Percentiles rank a stretch among this genome's conserved stretches.
phyloP scores from a whole-genome alignment of 352 stramenopile species.

The Pythium diclinum region DNA sequence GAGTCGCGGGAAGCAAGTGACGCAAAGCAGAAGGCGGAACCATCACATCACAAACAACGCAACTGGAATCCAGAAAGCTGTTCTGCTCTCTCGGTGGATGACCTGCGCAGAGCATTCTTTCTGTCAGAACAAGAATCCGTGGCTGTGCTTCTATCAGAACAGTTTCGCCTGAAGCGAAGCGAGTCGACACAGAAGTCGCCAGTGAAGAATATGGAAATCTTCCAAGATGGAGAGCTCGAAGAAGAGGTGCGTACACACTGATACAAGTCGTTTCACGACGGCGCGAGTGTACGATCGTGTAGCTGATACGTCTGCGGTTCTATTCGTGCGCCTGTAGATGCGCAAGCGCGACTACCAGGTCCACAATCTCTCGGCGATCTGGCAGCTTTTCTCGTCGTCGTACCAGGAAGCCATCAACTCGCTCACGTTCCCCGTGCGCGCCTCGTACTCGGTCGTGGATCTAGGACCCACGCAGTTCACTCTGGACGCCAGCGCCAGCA shows the following conservation, averaged over 20 bases:
- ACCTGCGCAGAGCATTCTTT: no score
- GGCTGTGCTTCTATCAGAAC: no score
- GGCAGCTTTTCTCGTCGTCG: slow-evolving; percentile 64
- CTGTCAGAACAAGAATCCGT: no score
- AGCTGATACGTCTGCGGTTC: not conserved
- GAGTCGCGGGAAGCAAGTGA: no score
- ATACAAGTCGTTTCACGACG: not conserved
- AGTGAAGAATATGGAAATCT: slow-evolving; percentile 61
- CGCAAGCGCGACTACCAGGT: slow-evolving; percentile 52
- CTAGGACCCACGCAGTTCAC: slow-evolving; percentile 36
- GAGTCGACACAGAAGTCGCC: no score
- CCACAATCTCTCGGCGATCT: slow-evolving; percentile 55
- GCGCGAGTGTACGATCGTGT: not conserved
- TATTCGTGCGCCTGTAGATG: slow-evolving; percentile 35
- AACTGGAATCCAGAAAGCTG: no score
- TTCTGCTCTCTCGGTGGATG: no score
- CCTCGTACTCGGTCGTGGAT: slow-evolving; percentile 53
- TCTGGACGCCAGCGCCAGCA: slow-evolving; percentile 3
- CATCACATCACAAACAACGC: no score
- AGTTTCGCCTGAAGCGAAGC: no score
- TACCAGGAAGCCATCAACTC: slow-evolving; percentile 77
- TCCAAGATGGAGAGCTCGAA: slow-evolving; percentile 75
- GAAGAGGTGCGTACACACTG: slow-evolving; percentile 45
- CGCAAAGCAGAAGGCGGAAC: no score
- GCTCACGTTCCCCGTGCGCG: slow-evolving; percentile 57